Evolutionary conservation across 2,329 filamentous ascomycete species (phyloP).

Genomic region (Epicoccum nigrum): DNA sequence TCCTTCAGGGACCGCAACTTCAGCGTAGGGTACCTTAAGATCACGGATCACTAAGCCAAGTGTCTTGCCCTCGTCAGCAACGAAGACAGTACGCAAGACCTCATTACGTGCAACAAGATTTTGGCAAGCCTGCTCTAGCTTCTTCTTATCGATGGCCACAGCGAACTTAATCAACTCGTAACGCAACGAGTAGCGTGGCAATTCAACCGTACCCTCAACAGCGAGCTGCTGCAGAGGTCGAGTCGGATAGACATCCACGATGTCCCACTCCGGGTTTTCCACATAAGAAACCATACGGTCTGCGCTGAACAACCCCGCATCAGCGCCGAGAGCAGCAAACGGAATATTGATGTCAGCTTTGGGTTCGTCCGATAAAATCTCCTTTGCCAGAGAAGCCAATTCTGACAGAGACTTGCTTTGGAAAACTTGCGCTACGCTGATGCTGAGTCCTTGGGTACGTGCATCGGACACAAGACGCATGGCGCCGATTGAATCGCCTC

Average conservation of each 20-base stretch:
- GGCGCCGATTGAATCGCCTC: conserved; percentile 55
- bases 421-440: conserved; percentile 56
- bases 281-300: conserved; percentile 60
- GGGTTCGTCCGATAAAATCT: conserved; percentile 28
- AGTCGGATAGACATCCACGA: conserved; percentile 64
- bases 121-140: conserved; percentile 58
- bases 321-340: conserved; percentile 58
- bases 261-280: conserved; percentile 56
- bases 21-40: conserved; percentile 57
- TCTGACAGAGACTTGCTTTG: conserved; percentile 49
- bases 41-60: conserved; percentile 65
- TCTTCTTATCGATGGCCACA: conserved; percentile 55
- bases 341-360: conserved; percentile 47
- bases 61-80: conserved; percentile 56
- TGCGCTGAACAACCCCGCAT: conserved; percentile 54
- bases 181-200: conserved; percentile 66
- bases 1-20: conserved; percentile 49
- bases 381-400: conserved; percentile 39
- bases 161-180: conserved; percentile 71
- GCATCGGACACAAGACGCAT: conserved; percentile 53
- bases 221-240: conserved; percentile 66
- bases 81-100: conserved; percentile 70
- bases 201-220: conserved; percentile 62
- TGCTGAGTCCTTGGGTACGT: conserved; percentile 43
- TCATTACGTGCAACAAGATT: conserved; percentile 66